phyloP scores from a whole-genome alignment of 768 basidiomycete species.

The Inosperma sp. region DNA sequence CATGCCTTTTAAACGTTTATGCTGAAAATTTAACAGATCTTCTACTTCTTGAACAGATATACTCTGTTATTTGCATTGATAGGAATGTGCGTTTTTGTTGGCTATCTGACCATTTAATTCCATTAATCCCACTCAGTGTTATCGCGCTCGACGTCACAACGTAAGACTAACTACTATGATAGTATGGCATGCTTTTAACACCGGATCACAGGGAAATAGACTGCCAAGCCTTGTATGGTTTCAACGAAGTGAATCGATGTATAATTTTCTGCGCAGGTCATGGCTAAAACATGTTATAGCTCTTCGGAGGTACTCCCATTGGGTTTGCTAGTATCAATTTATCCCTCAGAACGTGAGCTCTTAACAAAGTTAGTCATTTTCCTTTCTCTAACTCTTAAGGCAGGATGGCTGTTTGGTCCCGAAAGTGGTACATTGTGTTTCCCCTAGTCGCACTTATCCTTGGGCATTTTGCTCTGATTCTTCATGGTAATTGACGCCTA shows the following conservation, averaged over 20 bases:
- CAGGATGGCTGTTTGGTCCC: slow-evolving; percentile 69
- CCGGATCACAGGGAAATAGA: background rate
- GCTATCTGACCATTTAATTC: background rate
- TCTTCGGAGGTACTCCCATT: slow-evolving; percentile 59
- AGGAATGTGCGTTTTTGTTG: background rate
- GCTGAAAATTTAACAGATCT: background rate
- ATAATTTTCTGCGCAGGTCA: background rate
- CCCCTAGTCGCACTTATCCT: slow-evolving; percentile 53
- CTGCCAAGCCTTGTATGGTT: background rate
- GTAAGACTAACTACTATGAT: background rate
- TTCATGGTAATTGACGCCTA: slow-evolving; percentile 67
- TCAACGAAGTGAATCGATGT: background rate
- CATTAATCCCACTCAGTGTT: background rate
- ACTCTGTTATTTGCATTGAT: background rate
- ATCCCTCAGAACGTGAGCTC: slow-evolving; percentile 57
- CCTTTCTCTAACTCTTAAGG: slow-evolving; percentile 4
- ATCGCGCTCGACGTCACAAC: background rate
- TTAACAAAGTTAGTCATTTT: slow-evolving; percentile 1
- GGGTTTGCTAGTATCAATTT: slow-evolving; percentile 70
- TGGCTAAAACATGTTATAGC: slow-evolving; percentile 20
- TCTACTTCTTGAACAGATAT: slow-evolving; percentile 5
- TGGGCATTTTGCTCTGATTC: slow-evolving; percentile 65
- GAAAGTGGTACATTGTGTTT: slow-evolving; percentile 46
- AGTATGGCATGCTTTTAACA: background rate
- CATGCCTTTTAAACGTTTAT: background rate